These are phyloP conservation scores for Cytidiella melzeri DNA, from an alignment of 768 basidiomycete species.

Conservation along the genomic window DNA sequence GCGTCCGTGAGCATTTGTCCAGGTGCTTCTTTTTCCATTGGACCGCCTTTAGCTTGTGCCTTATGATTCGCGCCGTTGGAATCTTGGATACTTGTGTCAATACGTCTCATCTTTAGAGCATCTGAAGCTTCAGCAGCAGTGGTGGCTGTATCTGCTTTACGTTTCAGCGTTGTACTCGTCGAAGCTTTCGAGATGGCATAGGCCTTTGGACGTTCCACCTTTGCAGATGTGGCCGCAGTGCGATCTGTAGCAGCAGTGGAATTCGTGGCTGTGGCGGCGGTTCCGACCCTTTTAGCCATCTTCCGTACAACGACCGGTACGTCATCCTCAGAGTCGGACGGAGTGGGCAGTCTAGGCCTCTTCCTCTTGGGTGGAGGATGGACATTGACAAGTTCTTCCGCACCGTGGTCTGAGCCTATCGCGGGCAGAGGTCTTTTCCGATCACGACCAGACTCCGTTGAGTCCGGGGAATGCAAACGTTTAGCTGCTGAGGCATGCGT, in stretches of 20 bases:
- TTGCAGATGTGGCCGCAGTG: too few relatives aligned
- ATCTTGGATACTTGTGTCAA: too few relatives aligned
- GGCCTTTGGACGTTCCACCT: not conserved
- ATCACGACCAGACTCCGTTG: not conserved
- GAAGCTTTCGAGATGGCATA: not conserved
- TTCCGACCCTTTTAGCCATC: not conserved
- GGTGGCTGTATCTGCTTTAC: not conserved
- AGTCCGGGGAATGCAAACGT: too few relatives aligned
- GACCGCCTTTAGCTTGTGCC: too few relatives aligned
- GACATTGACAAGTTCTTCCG: not conserved
- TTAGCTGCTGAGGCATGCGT: too few relatives aligned
- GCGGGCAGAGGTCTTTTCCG: not conserved
- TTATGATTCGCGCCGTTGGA: too few relatives aligned
- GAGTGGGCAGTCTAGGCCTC: conserved; percentile 6
- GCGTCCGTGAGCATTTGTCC: too few relatives aligned
- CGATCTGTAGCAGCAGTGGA: too few relatives aligned
- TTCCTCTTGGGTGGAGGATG: not conserved
- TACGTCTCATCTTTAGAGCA: too few relatives aligned
- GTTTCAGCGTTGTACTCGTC: not conserved
- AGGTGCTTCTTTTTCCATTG: too few relatives aligned
- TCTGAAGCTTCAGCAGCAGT: too few relatives aligned
- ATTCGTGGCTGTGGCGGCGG: not conserved
- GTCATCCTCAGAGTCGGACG: conserved; percentile 11
- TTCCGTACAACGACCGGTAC: not conserved
- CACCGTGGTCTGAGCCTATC: not conserved